Evolutionary conservation across 352 stramenopile species (phyloP), one percentile per base, ranked within the genome.

Genomic region (Globisporangium perplexum): DNA sequence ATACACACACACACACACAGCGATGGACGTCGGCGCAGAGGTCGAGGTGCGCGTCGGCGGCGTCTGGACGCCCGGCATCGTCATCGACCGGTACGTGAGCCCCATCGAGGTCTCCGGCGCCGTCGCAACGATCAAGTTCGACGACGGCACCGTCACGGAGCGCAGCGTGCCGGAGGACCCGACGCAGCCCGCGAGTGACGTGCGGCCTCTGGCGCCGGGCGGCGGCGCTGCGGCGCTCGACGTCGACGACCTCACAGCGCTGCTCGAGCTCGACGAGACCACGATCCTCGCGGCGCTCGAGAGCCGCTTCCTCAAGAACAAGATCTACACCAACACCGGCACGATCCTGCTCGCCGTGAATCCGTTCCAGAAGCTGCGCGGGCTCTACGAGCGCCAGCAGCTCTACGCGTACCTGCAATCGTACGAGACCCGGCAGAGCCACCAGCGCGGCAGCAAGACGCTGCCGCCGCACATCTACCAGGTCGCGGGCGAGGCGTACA

Each of bases 291-390:
- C 68, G 24, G 77, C 80, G 26, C 72, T 94, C 20, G 77, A 91
- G 49, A 66, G 57, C 31, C 86, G 86, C 11, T 95, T 93, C 63
- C 28, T 58, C 0, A 69, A 78, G 41, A 59, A 89, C 31, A 86
- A 85, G 50, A 91, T 95, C 51, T 95, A 95, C 65, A 94, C 84
- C 46, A 92, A 90, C 57, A 89, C 84, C 4, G 82, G 82, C 49
- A 70, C 78, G 6, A 90, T 95, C 47, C 58, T 93, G 41, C 63
- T 95, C 23, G 83, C 85, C 1, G 81, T 93, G 22, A 95, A 95
- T 60, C 84, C 84, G 30, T 93, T 95, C 57, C 62, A 85, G 51
- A 88, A 88, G 56, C 68, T 93, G 30, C 26, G 61, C 0, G 69
- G 68, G 15, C 51, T 88, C n/a, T 95, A 93, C 58, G 74, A 77